Evolutionary conservation across 805 yeast genomes (phyloP).

Genomic region (Saturnispora halmiae): DNA sequence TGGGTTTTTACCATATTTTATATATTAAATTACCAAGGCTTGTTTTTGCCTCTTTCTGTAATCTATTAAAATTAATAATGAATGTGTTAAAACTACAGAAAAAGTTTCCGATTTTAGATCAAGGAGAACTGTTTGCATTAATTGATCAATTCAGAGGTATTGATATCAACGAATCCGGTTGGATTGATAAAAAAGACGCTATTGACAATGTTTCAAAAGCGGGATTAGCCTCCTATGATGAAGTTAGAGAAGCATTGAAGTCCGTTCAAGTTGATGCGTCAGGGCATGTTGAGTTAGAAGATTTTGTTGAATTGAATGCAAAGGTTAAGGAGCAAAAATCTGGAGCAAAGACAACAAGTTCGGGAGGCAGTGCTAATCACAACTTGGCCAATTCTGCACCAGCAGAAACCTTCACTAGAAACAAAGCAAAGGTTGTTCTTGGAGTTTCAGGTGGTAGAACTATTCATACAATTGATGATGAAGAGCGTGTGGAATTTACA

Average conservation of each 20-base stretch:
- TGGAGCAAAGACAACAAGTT: conserved; percentile 2
- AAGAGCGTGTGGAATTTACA: conserved; percentile 92
- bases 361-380: not conserved
- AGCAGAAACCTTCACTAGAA: conserved; percentile 35
- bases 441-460: conserved; percentile 77
- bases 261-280: conserved; percentile 90
- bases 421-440: conserved; percentile 64
- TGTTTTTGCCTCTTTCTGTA: not conserved
- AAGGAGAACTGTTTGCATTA: conserved; percentile 75
- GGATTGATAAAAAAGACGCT: conserved; percentile 85
- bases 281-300: conserved; percentile 94
- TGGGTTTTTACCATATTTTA: not conserved
- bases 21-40: not conserved
- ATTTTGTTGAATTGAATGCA: conserved; percentile 76
- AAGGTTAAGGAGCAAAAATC: conserved; percentile 54
- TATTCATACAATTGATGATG: conserved; percentile 93
- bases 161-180: conserved; percentile 88
- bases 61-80: not conserved
- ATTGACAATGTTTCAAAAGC: conserved; percentile 71
- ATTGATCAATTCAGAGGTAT: conserved; percentile 81
- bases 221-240: conserved; percentile 82
- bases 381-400: too few relatives aligned
- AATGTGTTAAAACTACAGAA: conserved; percentile 34
- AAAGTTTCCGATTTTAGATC: conserved; percentile 78
- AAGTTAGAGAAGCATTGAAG: conserved; percentile 88